Evolutionary conservation across 495 filamentous ascomycete species (phyloP).

Genomic region (Paragyromitra xinjiangensis): DNA sequence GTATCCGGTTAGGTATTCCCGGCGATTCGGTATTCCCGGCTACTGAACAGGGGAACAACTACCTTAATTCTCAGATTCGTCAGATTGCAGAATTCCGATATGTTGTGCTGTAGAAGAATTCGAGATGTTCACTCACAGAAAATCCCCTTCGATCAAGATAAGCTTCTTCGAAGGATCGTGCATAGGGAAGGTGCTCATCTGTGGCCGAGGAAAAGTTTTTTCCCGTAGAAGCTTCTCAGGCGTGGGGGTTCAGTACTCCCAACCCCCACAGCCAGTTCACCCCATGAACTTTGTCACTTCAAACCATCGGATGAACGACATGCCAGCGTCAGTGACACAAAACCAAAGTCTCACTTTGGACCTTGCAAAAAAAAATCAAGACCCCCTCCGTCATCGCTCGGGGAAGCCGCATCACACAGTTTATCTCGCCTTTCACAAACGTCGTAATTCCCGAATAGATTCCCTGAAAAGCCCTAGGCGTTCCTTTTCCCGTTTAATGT

Average conservation of each 20-base stretch:
- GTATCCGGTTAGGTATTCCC: constrained; percentile 27
- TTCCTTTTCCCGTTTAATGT: constrained; percentile 1
- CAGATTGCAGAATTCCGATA: constrained; percentile 20
- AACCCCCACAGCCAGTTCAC: constrained; percentile 21
- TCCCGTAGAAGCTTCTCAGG: constrained; percentile 19
- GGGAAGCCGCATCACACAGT: constrained; percentile 5
- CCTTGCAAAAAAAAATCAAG: neutral
- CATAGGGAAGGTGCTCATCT: constrained; percentile 23
- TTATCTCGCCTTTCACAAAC: neutral
- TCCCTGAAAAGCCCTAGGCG: constrained; percentile 7
- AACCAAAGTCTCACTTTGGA: neutral
- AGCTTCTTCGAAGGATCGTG: constrained; percentile 31
- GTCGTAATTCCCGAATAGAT: neutral
- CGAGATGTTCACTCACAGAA: constrained; percentile 23
- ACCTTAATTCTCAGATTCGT: constrained; percentile 9
- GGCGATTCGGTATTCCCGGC: constrained; percentile 21
- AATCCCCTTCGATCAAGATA: constrained; percentile 26
- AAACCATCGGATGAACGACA: constrained; percentile 20
- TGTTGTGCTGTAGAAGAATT: constrained; percentile 22
- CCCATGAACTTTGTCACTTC: constrained; percentile 22
- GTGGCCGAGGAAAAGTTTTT: neutral
- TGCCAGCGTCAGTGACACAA: constrained; percentile 8
- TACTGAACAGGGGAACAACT: constrained; percentile 1
- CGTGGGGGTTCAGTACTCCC: constrained; percentile 22
- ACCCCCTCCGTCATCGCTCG: neutral